A percentile compares a stretch with the other conserved stretches of the same genome.
phyloP scores from a whole-genome alignment of 1,284 basidiomycete species.

The Earliella scabrosa region DNA sequence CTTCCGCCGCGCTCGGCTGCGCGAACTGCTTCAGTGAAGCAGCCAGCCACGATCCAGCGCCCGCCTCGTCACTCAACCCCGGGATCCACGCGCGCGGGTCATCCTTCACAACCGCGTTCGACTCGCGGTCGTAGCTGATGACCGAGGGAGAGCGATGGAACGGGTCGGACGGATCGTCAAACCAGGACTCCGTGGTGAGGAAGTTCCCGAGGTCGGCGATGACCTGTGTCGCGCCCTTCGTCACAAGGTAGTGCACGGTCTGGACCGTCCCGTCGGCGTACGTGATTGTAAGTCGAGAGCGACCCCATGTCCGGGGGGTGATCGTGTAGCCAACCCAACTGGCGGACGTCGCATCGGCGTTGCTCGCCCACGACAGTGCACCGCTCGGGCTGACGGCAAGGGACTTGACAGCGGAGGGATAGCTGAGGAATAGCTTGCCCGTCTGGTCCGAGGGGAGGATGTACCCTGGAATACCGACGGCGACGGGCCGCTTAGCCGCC shows the following conservation, averaged over 20 bases:
- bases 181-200: slow-evolving; percentile 61
- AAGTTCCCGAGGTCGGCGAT: slow-evolving; percentile 58
- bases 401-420: slow-evolving; percentile 44
- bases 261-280: slow-evolving; percentile 57
- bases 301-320: slow-evolving; percentile 51
- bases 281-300: slow-evolving; percentile 52
- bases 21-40: slow-evolving; percentile 60
- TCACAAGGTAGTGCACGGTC: slow-evolving; percentile 59
- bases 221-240: slow-evolving; percentile 49
- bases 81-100: slow-evolving; percentile 58
- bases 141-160: slow-evolving; percentile 60
- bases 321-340: slow-evolving; percentile 56
- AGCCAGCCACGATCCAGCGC: slow-evolving; percentile 61
- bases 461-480: slow-evolving; percentile 58
- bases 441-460: slow-evolving; percentile 53
- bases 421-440: slow-evolving; percentile 57
- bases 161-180: slow-evolving; percentile 52
- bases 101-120: slow-evolving; percentile 52
- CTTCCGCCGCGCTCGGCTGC: slow-evolving; percentile 56
- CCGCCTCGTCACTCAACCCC: slow-evolving; percentile 62
- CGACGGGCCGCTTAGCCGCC: slow-evolving; percentile 49
- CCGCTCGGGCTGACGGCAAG: slow-evolving; percentile 50
- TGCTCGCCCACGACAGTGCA: slow-evolving; percentile 51
- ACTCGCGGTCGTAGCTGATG: slow-evolving; percentile 58
- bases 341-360: slow-evolving; percentile 45